Evolutionary conservation across 2,329 filamentous ascomycete species (phyloP).

Genomic region (Hysterium pulicare): DNA sequence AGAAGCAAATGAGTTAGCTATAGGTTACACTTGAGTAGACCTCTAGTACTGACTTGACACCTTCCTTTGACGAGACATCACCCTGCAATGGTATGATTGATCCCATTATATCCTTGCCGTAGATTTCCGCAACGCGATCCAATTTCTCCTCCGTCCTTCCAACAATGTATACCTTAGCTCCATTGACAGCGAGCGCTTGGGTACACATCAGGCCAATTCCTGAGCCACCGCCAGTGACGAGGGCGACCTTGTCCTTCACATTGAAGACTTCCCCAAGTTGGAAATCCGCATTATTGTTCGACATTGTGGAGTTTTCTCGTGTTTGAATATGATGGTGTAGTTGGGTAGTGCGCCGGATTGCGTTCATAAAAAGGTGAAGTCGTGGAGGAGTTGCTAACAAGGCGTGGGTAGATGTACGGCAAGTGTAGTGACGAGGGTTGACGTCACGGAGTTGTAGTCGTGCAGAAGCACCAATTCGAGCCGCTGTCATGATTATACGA

Average conservation of each 20-base stretch:
- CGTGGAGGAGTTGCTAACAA: conserved; percentile 7
- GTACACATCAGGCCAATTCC: conserved; percentile 49
- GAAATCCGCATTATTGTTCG: conserved; percentile 35
- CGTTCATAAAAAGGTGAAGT: conserved; percentile 7
- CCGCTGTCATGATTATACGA: not conserved
- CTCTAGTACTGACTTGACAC: conserved; percentile 35
- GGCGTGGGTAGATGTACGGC: conserved; percentile 1
- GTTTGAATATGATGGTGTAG: conserved; percentile 12
- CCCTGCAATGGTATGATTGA: conserved; percentile 46
- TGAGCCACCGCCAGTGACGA: conserved; percentile 45
- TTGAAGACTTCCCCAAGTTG: conserved; percentile 32
- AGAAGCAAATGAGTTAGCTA: conserved; percentile 5
- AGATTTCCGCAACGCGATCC: conserved; percentile 43
- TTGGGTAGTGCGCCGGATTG: conserved; percentile 12
- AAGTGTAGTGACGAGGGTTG: not conserved
- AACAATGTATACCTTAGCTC: conserved; percentile 48
- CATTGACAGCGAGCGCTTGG: conserved; percentile 47
- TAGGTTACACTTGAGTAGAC: too few relatives aligned
- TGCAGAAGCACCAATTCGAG: not conserved
- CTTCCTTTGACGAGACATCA: conserved; percentile 45
- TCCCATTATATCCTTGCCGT: conserved; percentile 43
- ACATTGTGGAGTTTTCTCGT: conserved; percentile 25
- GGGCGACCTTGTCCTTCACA: conserved; percentile 39
- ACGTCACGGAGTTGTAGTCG: not conserved
- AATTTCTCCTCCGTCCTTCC: conserved; percentile 49